Base-by-base conservation (phyloP, 306 rosid species). In the Sphenostylis stenocarpa region DNA sequence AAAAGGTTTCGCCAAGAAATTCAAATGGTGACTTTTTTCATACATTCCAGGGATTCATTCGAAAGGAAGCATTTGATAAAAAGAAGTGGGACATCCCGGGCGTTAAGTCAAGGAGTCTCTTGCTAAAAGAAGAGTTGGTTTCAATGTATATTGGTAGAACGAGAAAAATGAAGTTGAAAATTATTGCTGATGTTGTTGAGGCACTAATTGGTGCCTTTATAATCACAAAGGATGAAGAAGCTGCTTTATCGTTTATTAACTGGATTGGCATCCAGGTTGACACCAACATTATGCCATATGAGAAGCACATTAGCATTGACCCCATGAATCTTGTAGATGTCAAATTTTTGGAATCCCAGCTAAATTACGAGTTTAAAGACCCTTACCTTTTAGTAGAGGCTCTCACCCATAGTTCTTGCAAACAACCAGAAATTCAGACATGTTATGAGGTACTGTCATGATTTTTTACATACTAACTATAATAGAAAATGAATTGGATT, bases 141-240 rank as follows among this genome's bases (percentile, higher is more conserved):
- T 81, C 72, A 45, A 64, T 85, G 14, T 88, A 86, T 80, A 73
- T 52, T 52, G 1, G 65, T 29, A 80, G 57, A 77, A 85, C 1
- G 12, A 80, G 88, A 63, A 73, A 82, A 64, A 15, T 92, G 6
- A 56, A 81, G 7, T 5, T 57, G 14, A 70, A 82, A 45, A 63
- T 36, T 7, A 73, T 92, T 68, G 93, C 91, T 21, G 88, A 92
- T 84, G 96, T 86, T 44, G 93, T 92, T 38, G 93, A 92, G 82
- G 93, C 97, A 56, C 85, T 92, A 45, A 88, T 88, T 49, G 96
- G 96, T 81, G 91, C 88, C 45, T 77, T 81, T 41, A 85, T 87
- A 6, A 29, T 20, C 84, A 77, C 74, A 2, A 83, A 83, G 16
- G 93, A 89, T 7, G 96, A 92, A 83, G 70, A 9, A 20, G 73